phyloP scores from a whole-genome alignment of 1,284 basidiomycete species.

The Xerocomus amazonicus region DNA sequence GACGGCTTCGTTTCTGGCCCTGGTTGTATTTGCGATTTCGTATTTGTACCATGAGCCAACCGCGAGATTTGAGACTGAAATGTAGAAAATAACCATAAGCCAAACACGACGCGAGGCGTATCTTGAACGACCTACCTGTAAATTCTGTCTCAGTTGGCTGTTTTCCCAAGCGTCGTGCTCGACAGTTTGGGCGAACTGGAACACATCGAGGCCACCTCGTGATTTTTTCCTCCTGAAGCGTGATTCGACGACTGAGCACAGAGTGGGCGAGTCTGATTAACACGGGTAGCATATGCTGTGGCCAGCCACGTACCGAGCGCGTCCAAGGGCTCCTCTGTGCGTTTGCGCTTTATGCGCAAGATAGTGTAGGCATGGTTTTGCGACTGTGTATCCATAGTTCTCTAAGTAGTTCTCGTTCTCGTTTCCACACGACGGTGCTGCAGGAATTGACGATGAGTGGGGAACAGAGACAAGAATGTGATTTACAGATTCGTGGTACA shows the following conservation, averaged over 20 bases:
- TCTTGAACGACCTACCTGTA: slow-evolving; percentile 50
- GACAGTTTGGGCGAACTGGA: slow-evolving; percentile 77
- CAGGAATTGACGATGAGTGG: not conserved
- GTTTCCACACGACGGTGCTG: slow-evolving; percentile 1
- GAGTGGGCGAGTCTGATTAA: slow-evolving; percentile 17
- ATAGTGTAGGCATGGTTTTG: slow-evolving; percentile 54
- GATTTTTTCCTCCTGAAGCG: slow-evolving; percentile 57
- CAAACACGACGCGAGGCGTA: not conserved
- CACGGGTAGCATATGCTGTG: slow-evolving; percentile 7
- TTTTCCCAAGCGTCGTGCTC: slow-evolving; percentile 65
- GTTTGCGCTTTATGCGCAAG: slow-evolving; percentile 73
- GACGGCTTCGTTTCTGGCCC: slow-evolving; percentile 23
- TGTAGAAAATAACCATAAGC: not conserved
- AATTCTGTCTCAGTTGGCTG: slow-evolving; percentile 47
- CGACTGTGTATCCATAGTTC: slow-evolving; percentile 19
- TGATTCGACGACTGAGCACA: slow-evolving; percentile 58
- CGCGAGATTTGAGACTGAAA: slow-evolving; percentile 50
- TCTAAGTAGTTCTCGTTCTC: not conserved
- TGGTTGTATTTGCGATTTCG: slow-evolving; percentile 11
- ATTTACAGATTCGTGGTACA: slow-evolving; percentile 3
- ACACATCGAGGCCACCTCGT: slow-evolving; percentile 57
- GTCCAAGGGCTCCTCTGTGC: slow-evolving; percentile 75
- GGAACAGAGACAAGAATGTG: not conserved
- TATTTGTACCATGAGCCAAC: slow-evolving; percentile 36
- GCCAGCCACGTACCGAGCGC: slow-evolving; percentile 53